Base-by-base conservation (phyloP, 192 early-diverging fungal genomes). In the Rhizoclosmatium globosum region DNA sequence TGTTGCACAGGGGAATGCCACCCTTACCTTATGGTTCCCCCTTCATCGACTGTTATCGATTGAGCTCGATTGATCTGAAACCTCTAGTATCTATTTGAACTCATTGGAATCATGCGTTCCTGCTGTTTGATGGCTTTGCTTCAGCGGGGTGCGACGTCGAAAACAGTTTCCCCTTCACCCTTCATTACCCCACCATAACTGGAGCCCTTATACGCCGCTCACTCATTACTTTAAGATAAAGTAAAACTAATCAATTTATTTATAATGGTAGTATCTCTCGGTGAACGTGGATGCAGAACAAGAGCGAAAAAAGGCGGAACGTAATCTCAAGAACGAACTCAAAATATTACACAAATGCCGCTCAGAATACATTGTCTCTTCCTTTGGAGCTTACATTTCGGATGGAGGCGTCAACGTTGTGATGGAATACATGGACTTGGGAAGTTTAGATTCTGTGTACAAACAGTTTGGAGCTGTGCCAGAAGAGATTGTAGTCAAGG, bases 361-460 rank as follows among this genome's bases (percentile, higher is more conserved):
- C 82, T 95, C 93, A 47, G 93, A 94, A 38, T 94, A 95, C 81
- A 97, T 99, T 69, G 96, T 99, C 0, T 92, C 94, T 23, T 98
- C 93, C 78, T 99, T 93, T 77, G 98, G 98, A 60, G 94, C 96
- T 4, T 98, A 93, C 74, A 86, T 94, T 59, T 88, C 93, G 50
- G 94, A 94, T 23, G 92, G 91, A 48, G 92, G 92, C 47, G 90
- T 99, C 13, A 94, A 92, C 4, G 94, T 99, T 56, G 96, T 94
- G 82, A 99, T 99, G 96, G 98, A 99, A 86, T 98, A 94, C 80
- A 96, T 96, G 86, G 93, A 95, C 76, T 90, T 92, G 15, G 97
- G 98, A 21, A 95, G 93, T 59, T 88, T 99, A 45, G 95, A 99
- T 71, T 85, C 87, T 47, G 92, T 99, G 15, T 98, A 97, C 82